Evolutionary conservation across 305 asterid species (phyloP).

Genomic region (Caryopteris hybrid): DNA sequence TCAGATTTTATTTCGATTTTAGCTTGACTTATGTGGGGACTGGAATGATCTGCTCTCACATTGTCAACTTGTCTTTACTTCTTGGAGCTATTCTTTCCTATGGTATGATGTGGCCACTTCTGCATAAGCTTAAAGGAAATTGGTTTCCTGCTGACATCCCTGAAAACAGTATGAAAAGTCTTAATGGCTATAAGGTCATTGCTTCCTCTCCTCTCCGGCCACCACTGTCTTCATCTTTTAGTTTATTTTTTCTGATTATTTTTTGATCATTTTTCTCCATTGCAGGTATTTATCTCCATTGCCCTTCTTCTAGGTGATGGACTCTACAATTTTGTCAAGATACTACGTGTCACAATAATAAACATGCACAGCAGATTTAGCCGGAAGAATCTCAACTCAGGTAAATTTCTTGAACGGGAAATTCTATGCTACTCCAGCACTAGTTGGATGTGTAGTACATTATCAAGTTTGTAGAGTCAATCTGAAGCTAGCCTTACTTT

Average conservation of each 20-base stretch:
- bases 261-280: no score
- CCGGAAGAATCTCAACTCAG: constrained; percentile 18
- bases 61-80: constrained; percentile 67
- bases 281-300: constrained; percentile 62
- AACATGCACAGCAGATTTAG: constrained; percentile 27
- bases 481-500: background rate
- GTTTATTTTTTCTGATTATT: no score
- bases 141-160: constrained; percentile 59
- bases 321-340: constrained; percentile 59
- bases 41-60: constrained; percentile 87
- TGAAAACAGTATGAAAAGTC: constrained; percentile 66
- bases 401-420: no score
- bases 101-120: constrained; percentile 81
- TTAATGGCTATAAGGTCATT: constrained; percentile 68
- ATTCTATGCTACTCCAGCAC: no score
- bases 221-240: no score
- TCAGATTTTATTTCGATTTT: constrained; percentile 69
- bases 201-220: background rate
- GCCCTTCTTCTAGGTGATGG: constrained; percentile 81
- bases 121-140: constrained; percentile 46
- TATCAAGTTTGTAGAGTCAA: background rate
- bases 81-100: constrained; percentile 71
- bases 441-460: no score
- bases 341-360: constrained; percentile 32
- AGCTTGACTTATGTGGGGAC: constrained; percentile 79